phyloP scores from a whole-genome alignment of 805 yeast genomes.

The Pichia membranifaciens region DNA sequence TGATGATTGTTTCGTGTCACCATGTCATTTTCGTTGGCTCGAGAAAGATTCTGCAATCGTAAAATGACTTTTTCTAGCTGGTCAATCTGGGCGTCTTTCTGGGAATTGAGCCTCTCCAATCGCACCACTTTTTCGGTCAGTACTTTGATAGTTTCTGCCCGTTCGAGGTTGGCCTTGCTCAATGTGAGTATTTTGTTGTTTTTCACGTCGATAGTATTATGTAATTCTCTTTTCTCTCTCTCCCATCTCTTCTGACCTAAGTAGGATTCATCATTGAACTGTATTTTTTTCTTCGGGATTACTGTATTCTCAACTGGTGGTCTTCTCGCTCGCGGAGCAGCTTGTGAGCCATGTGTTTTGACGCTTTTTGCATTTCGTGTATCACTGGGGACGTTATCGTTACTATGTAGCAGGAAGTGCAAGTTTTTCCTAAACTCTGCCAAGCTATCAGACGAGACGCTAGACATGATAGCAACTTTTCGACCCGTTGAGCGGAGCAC shows the following conservation, averaged over 20 bases:
- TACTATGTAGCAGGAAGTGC: constrained; percentile 1
- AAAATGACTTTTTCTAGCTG: constrained; percentile 1
- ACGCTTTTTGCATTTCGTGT: background rate
- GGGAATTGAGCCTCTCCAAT: background rate
- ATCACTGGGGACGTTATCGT: background rate
- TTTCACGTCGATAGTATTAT: constrained; percentile 6
- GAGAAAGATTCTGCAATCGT: background rate
- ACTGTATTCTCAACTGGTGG: too few relatives aligned
- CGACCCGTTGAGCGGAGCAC: too few relatives aligned
- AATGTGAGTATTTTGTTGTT: constrained; percentile 10
- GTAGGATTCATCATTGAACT: background rate
- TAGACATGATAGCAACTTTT: too few relatives aligned
- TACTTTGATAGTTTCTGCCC: background rate
- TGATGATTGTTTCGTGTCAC: background rate
- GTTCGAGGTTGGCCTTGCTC: constrained; percentile 1
- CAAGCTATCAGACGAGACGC: background rate
- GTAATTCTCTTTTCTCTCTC: constrained; percentile 4
- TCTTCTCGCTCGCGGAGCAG: too few relatives aligned
- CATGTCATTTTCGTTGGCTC: background rate
- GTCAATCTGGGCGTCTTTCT: constrained; percentile 1
- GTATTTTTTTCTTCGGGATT: too few relatives aligned
- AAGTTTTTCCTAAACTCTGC: constrained; percentile 6
- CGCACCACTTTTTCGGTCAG: background rate
- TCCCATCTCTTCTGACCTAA: background rate
- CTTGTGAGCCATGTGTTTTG: background rate